Conservation (phyloP, 75 land plant genomes). For the Sequoia sempervirens region DNA sequence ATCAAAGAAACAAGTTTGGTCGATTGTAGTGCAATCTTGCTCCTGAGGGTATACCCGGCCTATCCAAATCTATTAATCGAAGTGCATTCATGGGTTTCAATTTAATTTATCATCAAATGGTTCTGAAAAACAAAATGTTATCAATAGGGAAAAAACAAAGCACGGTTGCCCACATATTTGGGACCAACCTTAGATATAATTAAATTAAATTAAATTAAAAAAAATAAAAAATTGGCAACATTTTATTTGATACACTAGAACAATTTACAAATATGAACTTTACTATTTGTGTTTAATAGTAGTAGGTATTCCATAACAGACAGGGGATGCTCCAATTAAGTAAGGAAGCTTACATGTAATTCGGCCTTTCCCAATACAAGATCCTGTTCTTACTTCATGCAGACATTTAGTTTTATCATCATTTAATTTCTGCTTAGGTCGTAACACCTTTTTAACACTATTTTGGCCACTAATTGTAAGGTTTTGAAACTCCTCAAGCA, state of each 20-base stretch:
- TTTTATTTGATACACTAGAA: neutral
- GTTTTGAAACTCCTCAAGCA: neutral
- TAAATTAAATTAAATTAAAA: too few species aligned
- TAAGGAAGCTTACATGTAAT: slow-evolving; percentile 64
- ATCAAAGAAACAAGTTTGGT: too few species aligned
- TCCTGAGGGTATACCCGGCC: too few species aligned
- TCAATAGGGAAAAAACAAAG: neutral
- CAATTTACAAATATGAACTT: neutral
- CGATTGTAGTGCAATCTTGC: too few species aligned
- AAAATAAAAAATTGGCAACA: neutral
- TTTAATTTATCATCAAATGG: too few species aligned
- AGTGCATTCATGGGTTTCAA: too few species aligned
- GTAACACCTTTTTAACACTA: neutral
- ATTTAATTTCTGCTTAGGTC: neutral
- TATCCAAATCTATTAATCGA: too few species aligned
- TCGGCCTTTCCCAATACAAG: slow-evolving; percentile 64
- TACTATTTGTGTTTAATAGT: slow-evolving; percentile 33
- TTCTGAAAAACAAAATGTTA: neutral
- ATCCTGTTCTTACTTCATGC: slow-evolving; percentile 32
- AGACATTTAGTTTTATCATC: neutral
- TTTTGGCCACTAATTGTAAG: neutral
- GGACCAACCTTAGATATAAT: neutral
- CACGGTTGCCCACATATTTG: neutral
- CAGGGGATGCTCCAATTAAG: slow-evolving; percentile 86
- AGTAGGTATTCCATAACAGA: slow-evolving; percentile 93